Evolutionary conservation across 345 rosid genomes (phyloP).

Genomic region (Hibiscus trionum): DNA sequence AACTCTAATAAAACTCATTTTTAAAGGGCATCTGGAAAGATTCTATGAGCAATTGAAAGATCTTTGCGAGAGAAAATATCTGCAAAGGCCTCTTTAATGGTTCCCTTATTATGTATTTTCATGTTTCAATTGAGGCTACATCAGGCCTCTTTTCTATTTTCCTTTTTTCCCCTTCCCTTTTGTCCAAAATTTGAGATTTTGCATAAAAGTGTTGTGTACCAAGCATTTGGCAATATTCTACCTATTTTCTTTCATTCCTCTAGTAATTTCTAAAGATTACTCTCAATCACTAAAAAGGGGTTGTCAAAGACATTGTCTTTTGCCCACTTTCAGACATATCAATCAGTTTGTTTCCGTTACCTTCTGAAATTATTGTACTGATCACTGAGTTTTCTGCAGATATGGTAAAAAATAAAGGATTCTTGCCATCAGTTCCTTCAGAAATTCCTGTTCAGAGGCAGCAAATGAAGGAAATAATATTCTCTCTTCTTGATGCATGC

Average conservation of each 20-base stretch:
- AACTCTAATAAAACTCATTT: neutral
- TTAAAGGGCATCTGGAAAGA: neutral
- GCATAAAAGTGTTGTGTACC: neutral
- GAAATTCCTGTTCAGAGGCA: slow-evolving; percentile 86
- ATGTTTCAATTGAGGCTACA: too few species aligned
- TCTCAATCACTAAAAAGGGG: neutral
- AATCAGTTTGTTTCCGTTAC: neutral
- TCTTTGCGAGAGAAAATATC: neutral
- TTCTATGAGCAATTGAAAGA: slow-evolving; percentile 6
- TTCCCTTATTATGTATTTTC: too few species aligned
- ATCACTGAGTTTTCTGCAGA: slow-evolving; percentile 42
- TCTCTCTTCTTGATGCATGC: slow-evolving; percentile 89
- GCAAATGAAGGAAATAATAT: slow-evolving; percentile 75
- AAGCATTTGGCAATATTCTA: neutral
- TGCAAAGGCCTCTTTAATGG: too few species aligned
- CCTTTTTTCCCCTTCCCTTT: too few species aligned
- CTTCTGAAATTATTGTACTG: neutral
- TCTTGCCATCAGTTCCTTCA: slow-evolving; percentile 95
- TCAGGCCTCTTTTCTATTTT: too few species aligned
- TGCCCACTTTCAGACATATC: neutral
- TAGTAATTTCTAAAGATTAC: neutral
- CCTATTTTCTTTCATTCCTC: neutral
- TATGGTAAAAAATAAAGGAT: slow-evolving; percentile 99
- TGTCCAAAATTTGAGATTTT: neutral
- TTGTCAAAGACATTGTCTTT: neutral